Evolutionary conservation across 1,284 basidiomycete genomes (phyloP).

Genomic region (Mycena sp.): DNA sequence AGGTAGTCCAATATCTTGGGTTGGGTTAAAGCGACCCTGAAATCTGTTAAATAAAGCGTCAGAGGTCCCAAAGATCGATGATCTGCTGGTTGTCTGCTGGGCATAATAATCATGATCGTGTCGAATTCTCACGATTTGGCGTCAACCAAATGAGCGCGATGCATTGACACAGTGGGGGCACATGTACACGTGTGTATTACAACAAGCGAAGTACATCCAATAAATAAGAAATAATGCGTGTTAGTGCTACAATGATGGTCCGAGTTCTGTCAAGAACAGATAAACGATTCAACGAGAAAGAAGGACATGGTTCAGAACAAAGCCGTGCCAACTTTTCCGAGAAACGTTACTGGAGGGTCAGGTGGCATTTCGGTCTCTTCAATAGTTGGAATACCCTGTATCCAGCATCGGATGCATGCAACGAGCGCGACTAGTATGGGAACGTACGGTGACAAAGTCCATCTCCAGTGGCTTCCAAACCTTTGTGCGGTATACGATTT

Average conservation of each 20-base stretch:
- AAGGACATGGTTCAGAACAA: constrained; percentile 42
- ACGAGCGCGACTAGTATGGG: background rate
- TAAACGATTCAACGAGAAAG: background rate
- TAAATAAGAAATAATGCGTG: background rate
- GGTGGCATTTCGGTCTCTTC: constrained; percentile 66
- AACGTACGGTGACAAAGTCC: constrained; percentile 67
- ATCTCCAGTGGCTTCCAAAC: constrained; percentile 67
- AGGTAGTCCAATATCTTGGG: background rate
- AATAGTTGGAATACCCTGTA: constrained; percentile 63
- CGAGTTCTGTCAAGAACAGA: background rate
- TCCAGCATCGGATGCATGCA: constrained; percentile 1
- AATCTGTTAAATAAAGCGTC: background rate
- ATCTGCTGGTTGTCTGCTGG: background rate
- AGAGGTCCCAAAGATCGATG: too few species aligned
- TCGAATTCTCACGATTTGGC: too few species aligned
- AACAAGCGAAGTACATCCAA: too few species aligned
- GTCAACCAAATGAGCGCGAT: too few species aligned
- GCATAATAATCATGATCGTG: background rate
- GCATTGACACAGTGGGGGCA: too few species aligned
- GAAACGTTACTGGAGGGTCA: constrained; percentile 50
- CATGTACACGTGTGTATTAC: too few species aligned
- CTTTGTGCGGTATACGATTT: constrained; percentile 61
- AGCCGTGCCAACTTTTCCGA: constrained; percentile 45
- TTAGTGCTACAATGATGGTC: background rate
- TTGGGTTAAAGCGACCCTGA: constrained; percentile 2